phyloP scores from a whole-genome alignment of 2,329 filamentous ascomycete species.

The Thielaviopsis musarum region DNA sequence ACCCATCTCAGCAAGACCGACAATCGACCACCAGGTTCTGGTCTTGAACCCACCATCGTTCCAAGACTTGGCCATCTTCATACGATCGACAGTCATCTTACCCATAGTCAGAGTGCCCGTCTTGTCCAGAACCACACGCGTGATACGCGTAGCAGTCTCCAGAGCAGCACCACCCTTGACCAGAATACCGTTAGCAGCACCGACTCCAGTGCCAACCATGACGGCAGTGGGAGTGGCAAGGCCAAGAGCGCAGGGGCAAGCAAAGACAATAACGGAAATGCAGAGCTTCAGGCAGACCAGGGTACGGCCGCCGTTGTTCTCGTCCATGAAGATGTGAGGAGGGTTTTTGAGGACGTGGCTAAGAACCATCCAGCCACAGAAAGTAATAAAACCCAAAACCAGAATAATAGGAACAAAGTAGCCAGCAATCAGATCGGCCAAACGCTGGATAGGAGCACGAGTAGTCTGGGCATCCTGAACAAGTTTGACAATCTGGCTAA shows the following conservation, averaged over 20 bases:
- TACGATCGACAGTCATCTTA: constrained; percentile 79
- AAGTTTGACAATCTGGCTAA: constrained; percentile 96
- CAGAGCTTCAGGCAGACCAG: constrained; percentile 97
- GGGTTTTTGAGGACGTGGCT: constrained; percentile 72
- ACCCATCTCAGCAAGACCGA: constrained; percentile 87
- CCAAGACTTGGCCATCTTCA: constrained; percentile 53
- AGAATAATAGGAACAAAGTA: constrained; percentile 90
- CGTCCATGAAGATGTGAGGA: constrained; percentile 72
- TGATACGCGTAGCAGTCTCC: constrained; percentile 79
- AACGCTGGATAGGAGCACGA: constrained; percentile 80
- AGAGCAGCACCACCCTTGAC: constrained; percentile 90
- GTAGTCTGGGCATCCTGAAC: constrained; percentile 94
- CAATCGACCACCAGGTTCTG: constrained; percentile 84
- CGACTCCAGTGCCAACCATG: constrained; percentile 97
- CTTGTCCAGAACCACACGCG: constrained; percentile 84
- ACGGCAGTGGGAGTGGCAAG: constrained; percentile 91
- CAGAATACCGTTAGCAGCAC: constrained; percentile 89
- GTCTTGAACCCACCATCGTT: constrained; percentile 47
- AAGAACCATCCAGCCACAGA: constrained; percentile 84
- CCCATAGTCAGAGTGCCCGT: constrained; percentile 89
- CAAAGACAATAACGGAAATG: constrained; percentile 96
- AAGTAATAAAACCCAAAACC: constrained; percentile 66
- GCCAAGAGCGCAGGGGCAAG: constrained; percentile 91
- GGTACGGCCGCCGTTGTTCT: constrained; percentile 70
- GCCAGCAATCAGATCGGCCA: constrained; percentile 80